Base-by-base conservation (phyloP, 176 grass and related monocot genomes). In the Lolium rigidum region DNA sequence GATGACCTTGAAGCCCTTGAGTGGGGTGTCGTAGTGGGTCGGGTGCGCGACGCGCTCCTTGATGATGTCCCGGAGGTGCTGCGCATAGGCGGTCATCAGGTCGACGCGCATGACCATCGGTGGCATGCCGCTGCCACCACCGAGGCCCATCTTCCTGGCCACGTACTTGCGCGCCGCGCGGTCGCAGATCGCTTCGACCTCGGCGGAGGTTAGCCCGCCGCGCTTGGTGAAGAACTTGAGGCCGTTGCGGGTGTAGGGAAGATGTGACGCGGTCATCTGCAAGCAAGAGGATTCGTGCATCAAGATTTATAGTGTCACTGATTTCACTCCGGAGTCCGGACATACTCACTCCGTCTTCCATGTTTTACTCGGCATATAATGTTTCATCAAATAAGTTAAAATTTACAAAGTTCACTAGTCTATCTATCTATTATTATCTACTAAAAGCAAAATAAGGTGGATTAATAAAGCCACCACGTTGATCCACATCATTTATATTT, bases 201-300 rank as follows among this genome's bases (percentile, higher is more conserved):
- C 82, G 41, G 43, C 76, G 9, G 95, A 92, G 25, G 43, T 77
- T 17, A 94, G 37, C 47, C 95, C 92, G 1, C 92, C 95, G 70
- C 67, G 83, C 69, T 84, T 90, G 51, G 90, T 97, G 84, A 97
- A 97, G 88, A 97, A 97, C 84, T 97, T 97, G 73, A 97, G 87
- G 21, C 95, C 95, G 65, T 97, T 97, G 51, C 95, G 90, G 15
- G 95, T 97, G 88, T 97, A 97, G 5, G 95, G 92, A 1, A 97
- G 85, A 76, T 97, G 95, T 9, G 95, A 97, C 80, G 95, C 92
- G 2, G 95, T 97, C 95, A 94, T 93, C 95, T 97, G 64, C 64
- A 77, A 24, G 7, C 24, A 9, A 66, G 12, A 71, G 37, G 64
- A 17, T 37, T 67, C 60, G 26, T 63, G n/a, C 4, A 63, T 63